phyloP scores from a whole-genome alignment of 1,284 basidiomycete species.

The Wolfiporia cocos region DNA sequence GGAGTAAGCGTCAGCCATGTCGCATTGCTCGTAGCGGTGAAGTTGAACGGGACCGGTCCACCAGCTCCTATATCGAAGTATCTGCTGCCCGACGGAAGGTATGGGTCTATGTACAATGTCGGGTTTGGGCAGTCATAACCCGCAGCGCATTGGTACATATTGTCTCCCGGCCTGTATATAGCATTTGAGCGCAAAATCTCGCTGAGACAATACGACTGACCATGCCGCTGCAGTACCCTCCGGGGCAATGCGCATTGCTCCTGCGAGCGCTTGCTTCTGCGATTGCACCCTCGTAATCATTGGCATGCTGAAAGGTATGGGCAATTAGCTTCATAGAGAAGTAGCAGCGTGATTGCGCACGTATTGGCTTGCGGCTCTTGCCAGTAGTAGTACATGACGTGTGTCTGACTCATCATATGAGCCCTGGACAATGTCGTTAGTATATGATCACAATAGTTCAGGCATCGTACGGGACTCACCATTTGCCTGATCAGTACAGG shows the following conservation, averaged over 20 bases:
- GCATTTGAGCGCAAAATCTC: not conserved
- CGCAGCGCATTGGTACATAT: slow-evolving; percentile 44
- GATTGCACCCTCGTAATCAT: slow-evolving; percentile 47
- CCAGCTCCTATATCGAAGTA: slow-evolving; percentile 61
- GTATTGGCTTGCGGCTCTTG: slow-evolving; percentile 62
- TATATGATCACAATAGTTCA: not conserved
- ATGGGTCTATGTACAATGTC: slow-evolving; percentile 45
- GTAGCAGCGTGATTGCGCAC: slow-evolving; percentile 23
- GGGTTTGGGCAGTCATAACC: slow-evolving; percentile 49
- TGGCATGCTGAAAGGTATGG: slow-evolving; percentile 42
- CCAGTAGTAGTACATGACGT: slow-evolving; percentile 64
- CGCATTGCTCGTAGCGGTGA: slow-evolving; percentile 42
- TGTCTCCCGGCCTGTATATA: slow-evolving; percentile 51
- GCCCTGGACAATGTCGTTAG: slow-evolving; percentile 10
- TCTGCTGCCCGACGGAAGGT: slow-evolving; percentile 42
- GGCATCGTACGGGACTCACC: slow-evolving; percentile 20
- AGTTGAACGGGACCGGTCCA: slow-evolving; percentile 53
- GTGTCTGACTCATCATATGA: slow-evolving; percentile 66
- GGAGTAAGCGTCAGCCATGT: slow-evolving; percentile 49
- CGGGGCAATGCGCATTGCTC: slow-evolving; percentile 54
- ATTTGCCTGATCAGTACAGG: slow-evolving; percentile 52
- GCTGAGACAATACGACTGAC: slow-evolving; percentile 25
- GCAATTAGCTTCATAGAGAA: not conserved
- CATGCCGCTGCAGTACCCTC: slow-evolving; percentile 57
- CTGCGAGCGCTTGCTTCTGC: slow-evolving; percentile 50